Conservation (phyloP, 176 grass and related monocot genomes). For the Carex cristatella region DNA sequence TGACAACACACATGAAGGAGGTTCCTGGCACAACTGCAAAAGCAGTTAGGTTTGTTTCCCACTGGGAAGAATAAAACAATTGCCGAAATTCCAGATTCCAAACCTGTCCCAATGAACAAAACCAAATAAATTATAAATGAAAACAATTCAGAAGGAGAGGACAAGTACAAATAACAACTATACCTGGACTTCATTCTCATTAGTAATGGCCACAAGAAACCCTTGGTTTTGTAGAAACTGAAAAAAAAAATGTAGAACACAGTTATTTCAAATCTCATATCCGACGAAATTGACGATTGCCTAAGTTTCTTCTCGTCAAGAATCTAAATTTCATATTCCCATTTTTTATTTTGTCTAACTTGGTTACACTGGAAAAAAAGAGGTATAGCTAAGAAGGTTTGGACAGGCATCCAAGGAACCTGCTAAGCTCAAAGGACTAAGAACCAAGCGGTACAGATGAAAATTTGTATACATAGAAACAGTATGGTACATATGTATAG, state of each 20-base stretch:
- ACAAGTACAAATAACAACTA: constrained; percentile 12
- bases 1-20: constrained; percentile 63
- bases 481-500: background rate
- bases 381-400: background rate
- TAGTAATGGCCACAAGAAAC: constrained; percentile 72
- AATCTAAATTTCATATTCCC: background rate
- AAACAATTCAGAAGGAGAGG: background rate
- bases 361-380: background rate
- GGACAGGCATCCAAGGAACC: background rate
- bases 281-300: background rate
- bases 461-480: background rate
- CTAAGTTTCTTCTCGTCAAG: background rate
- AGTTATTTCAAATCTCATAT: background rate
- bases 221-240: constrained; percentile 94
- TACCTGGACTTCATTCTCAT: constrained; percentile 95
- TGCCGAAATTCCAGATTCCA: constrained; percentile 97
- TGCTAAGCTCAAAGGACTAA: background rate
- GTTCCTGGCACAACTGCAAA: constrained; percentile 72
- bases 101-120: constrained; percentile 34
- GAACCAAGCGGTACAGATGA: background rate
- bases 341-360: background rate
- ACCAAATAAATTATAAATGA: constrained; percentile 15
- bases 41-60: constrained; percentile 85
- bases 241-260: constrained; percentile 21
- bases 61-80: constrained; percentile 54